Conservation (phyloP, 345 rosid genomes). For the Citrus reticulata region DNA sequence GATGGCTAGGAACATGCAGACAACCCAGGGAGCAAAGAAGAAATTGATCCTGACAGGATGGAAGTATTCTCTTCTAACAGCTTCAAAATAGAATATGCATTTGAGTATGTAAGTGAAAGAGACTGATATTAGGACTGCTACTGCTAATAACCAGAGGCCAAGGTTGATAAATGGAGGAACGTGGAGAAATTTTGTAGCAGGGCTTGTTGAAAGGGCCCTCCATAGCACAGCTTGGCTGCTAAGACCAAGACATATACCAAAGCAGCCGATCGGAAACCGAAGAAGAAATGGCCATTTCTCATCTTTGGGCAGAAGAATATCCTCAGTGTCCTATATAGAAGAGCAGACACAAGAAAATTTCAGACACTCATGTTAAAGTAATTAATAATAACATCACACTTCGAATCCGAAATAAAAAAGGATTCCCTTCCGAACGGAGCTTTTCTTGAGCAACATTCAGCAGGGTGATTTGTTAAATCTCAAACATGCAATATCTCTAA, state of each 20-base stretch:
- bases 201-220: slow-evolving; percentile 69
- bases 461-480: too few relatives aligned
- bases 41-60: slow-evolving; percentile 87
- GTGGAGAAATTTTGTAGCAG: slow-evolving; percentile 69
- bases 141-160: slow-evolving; percentile 61
- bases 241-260: slow-evolving; percentile 85
- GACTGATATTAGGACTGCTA: slow-evolving; percentile 53
- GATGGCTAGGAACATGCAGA: slow-evolving; percentile 86
- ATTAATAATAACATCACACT: background rate
- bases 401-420: too few relatives aligned
- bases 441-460: too few relatives aligned
- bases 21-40: slow-evolving; percentile 98
- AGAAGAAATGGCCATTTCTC: slow-evolving; percentile 93
- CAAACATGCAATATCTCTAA: too few relatives aligned
- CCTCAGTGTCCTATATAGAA: slow-evolving; percentile 69
- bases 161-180: slow-evolving; percentile 63
- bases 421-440: too few relatives aligned
- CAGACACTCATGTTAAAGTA: too few relatives aligned
- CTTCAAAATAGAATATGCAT: slow-evolving; percentile 89
- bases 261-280: slow-evolving; percentile 84
- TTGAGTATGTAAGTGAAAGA: slow-evolving; percentile 71
- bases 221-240: slow-evolving; percentile 93
- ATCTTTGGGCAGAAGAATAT: slow-evolving; percentile 86
- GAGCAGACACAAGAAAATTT: background rate
- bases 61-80: slow-evolving; percentile 83